These are phyloP conservation scores for Neofusicoccum laricinum DNA, from an alignment of 2,329 filamentous ascomycete species.

Conservation along the genomic window DNA sequence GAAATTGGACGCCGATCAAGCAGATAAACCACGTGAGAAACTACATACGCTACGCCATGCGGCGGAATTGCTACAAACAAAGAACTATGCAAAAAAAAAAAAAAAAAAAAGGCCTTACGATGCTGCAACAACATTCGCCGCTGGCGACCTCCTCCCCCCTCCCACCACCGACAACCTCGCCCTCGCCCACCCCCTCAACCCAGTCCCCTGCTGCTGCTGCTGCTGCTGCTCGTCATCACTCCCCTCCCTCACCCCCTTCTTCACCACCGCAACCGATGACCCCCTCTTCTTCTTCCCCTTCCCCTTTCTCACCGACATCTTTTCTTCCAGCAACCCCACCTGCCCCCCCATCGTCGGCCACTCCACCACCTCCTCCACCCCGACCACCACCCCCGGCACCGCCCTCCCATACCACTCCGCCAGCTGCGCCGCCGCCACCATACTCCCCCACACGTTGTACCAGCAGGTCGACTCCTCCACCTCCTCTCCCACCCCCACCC, in stretches of 20 bases:
- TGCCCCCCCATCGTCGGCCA: slow-evolving; percentile 7
- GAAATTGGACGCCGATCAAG: not conserved
- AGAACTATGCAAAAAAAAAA: not conserved
- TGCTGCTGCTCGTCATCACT: not conserved
- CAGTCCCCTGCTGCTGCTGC: not conserved
- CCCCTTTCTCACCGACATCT: not conserved
- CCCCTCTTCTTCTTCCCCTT: not conserved
- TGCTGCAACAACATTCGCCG: not conserved
- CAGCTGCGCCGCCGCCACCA: slow-evolving; percentile 33
- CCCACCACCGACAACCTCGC: not conserved
- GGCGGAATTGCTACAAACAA: not conserved
- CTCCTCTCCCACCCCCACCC: not conserved
- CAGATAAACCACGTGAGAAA: not conserved
- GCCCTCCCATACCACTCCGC: slow-evolving; percentile 27
- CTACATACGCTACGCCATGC: not conserved
- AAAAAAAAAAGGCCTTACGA: not conserved
- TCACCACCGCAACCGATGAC: not conserved
- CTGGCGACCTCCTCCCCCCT: not conserved
- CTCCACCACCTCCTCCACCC: not conserved
- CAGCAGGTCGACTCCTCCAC: slow-evolving; percentile 24
- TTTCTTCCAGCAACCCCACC: not conserved
- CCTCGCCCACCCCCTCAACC: not conserved
- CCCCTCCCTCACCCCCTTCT: not conserved
- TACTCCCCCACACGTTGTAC: slow-evolving; percentile 34
- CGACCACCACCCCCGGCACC: slow-evolving; percentile 15